Conservation (phyloP, 2,329 filamentous ascomycete genomes). For the Amauroascus niger region DNA sequence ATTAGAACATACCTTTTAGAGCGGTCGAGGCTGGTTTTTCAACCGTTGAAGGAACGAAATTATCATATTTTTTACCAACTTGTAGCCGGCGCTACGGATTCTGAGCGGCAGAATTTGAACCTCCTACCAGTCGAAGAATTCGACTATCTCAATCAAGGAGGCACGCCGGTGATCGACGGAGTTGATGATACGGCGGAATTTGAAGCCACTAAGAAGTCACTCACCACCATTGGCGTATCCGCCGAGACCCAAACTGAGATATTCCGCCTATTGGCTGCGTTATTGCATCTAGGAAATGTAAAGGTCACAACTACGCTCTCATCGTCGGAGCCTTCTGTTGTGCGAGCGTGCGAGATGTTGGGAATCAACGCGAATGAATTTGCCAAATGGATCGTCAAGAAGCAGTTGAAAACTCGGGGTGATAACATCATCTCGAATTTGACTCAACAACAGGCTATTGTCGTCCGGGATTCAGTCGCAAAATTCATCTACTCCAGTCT, state of each 20-base stretch:
- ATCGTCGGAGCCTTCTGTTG: conserved; percentile 68
- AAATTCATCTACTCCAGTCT: conserved; percentile 98
- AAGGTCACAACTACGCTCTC: conserved; percentile 85
- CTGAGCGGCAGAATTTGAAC: conserved; percentile 68
- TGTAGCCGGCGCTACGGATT: conserved; percentile 78
- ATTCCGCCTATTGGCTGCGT: conserved; percentile 78
- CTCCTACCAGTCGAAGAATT: conserved; percentile 80
- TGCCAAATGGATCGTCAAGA: conserved; percentile 97
- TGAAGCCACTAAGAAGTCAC: conserved; percentile 71
- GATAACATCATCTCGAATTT: conserved; percentile 97
- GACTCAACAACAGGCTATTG: conserved; percentile 82
- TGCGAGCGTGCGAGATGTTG: conserved; percentile 71
- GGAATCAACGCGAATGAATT: conserved; percentile 81
- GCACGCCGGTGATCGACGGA: conserved; percentile 79
- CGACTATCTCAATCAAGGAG: conserved; percentile 92
- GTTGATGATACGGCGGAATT: conserved; percentile 96
- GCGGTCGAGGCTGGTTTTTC: conserved; percentile 90
- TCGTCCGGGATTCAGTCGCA: conserved; percentile 92
- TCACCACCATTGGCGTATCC: conserved; percentile 77
- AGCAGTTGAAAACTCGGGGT: conserved; percentile 88
- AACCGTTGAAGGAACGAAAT: conserved; percentile 93
- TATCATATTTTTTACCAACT: conserved; percentile 99
- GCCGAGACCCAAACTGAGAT: conserved; percentile 68
- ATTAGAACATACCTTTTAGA: conserved; percentile 94
- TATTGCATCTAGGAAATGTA: conserved; percentile 90